Evolutionary conservation across 345 rosid species (phyloP), one percentile per base, ranked within the genome.

Genomic region (Mercurialis annua): DNA sequence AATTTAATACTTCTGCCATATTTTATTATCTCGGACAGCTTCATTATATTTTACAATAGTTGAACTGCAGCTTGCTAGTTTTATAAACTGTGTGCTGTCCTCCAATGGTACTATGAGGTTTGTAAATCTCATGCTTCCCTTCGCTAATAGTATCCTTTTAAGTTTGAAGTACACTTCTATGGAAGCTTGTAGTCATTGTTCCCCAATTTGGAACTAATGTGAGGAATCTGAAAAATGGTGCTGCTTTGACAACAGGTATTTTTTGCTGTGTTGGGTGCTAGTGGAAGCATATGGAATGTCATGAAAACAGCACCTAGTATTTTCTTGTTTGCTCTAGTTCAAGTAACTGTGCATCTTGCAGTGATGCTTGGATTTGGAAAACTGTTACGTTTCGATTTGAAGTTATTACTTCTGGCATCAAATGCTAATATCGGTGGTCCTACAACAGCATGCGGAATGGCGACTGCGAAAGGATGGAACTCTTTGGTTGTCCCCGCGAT

Each of bases 371-470:
- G 77, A 73, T 55, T 84, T 0, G 94, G 96, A 26, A 89, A 82
- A 75, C 54, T 92, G 36, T 72, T 84, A 15, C 21, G 49, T 40
- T 29, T 92, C 5, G 88, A 92, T 44, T 64, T 75, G 66, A 85
- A 83, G 80, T 74, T 81, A 36, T 66, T 86, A 14, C 87, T 88
- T 68, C 68, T 89, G 71, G 98, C 93, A 62, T 89, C 96, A 53
- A 91, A 89, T 58, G 96, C 93, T 38, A 89, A 92, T 57, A 43
- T 92, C 0, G 98, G 94, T 26, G 96, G 98, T 14, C 96, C 98
- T n/a, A 85, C 96, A 7, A 89, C 96, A 4, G 98, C 96, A 0
- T 86, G 90, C 55, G 98, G 89, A 71, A 92, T 92, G 94, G 92
- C 92, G 56, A 84, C 87, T 0, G 88, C 92, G 33, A 87, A 89